Evolutionary conservation across 306 rosid genomes (phyloP).

Genomic region (Lithocarpus polystachyus): DNA sequence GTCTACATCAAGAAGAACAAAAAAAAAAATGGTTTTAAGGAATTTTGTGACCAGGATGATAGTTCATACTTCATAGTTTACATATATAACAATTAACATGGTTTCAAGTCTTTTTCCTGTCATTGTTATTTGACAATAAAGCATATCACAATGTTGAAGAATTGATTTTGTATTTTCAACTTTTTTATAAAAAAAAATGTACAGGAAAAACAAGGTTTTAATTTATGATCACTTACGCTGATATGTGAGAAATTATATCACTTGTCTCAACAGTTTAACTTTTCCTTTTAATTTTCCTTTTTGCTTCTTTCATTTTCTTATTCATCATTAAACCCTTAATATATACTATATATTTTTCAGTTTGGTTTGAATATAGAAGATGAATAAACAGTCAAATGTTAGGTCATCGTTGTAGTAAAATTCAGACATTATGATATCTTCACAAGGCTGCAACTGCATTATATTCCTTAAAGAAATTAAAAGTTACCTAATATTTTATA

Average conservation of each 20-base stretch:
- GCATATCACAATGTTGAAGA: neutral
- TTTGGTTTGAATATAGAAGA: neutral
- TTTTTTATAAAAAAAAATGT: too few species aligned
- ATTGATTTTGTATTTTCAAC: neutral
- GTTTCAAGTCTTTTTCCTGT: neutral
- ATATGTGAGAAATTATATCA: too few species aligned
- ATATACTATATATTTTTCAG: neutral
- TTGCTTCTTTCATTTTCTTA: neutral
- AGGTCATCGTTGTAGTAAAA: neutral
- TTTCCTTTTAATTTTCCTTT: neutral
- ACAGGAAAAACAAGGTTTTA: too few species aligned
- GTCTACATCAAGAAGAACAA: neutral
- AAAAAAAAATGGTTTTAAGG: neutral
- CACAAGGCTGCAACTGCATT: neutral
- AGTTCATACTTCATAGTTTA: neutral
- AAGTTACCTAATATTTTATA: neutral
- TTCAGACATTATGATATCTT: neutral
- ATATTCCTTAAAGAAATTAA: neutral
- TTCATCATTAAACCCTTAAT: too few species aligned
- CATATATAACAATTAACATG: neutral
- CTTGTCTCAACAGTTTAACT: too few species aligned
- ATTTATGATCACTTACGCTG: too few species aligned
- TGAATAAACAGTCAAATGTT: neutral
- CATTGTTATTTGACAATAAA: neutral
- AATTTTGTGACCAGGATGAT: neutral